These are phyloP conservation scores for Colletotrichum camelliae DNA, from an alignment of 2,329 filamentous ascomycete genomes.

Conservation along the genomic window DNA sequence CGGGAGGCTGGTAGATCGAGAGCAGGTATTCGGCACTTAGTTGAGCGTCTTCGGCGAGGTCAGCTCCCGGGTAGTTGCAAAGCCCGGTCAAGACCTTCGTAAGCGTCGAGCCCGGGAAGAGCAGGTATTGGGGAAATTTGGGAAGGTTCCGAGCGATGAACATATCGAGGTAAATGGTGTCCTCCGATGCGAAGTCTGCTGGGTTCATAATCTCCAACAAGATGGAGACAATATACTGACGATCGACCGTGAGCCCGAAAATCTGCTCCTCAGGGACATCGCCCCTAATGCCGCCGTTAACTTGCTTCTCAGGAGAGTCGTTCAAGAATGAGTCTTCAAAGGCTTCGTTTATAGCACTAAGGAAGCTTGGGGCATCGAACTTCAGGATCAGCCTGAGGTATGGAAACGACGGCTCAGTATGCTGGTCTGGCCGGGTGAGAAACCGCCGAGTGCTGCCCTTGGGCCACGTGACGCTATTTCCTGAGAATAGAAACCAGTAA, in stretches of 20 bases:
- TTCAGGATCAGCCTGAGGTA: constrained; percentile 84
- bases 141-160: constrained; percentile 95
- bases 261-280: constrained; percentile 70
- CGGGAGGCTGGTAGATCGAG: constrained; percentile 89
- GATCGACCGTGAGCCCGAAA: constrained; percentile 76
- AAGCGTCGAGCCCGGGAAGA: constrained; percentile 85
- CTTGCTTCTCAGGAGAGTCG: constrained; percentile 69
- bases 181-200: constrained; percentile 75
- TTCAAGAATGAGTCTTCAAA: constrained; percentile 97
- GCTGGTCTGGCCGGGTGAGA: constrained; percentile 60
- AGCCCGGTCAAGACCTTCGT: constrained; percentile 81
- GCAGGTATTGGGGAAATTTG: constrained; percentile 95
- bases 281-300: constrained; percentile 55
- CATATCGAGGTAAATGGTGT: constrained; percentile 97
- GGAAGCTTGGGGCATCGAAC: constrained; percentile 89
- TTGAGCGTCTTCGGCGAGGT: constrained; percentile 91
- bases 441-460: constrained; percentile 66
- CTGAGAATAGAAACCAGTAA: constrained; percentile 93
- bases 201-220: constrained; percentile 88
- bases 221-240: constrained; percentile 92
- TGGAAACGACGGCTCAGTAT: constrained; percentile 78
- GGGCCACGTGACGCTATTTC: constrained; percentile 78
- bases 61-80: constrained; percentile 81
- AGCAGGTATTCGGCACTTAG: constrained; percentile 96
- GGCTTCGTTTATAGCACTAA: constrained; percentile 95